Evolutionary conservation across 1,139 yeast species (phyloP).

Genomic region (Yamadazyma buinensis): DNA sequence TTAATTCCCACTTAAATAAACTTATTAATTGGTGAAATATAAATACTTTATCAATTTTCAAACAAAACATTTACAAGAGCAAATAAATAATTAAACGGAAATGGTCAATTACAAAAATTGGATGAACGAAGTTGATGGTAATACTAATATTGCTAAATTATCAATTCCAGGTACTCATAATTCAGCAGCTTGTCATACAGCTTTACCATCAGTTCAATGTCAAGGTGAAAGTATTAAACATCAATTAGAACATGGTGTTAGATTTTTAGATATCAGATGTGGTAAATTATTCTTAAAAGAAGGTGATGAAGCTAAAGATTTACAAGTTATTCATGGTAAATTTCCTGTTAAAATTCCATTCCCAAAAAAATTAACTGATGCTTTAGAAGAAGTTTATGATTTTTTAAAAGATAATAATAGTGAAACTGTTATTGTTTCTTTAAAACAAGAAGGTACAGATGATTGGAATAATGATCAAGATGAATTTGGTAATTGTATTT

Average conservation of each 20-base stretch:
- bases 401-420: conserved; percentile 51
- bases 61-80: not conserved
- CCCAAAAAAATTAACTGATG: conserved; percentile 47
- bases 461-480: conserved; percentile 60
- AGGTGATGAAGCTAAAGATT: conserved; percentile 47
- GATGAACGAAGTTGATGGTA: conserved; percentile 54
- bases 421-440: conserved; percentile 64
- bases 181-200: conserved; percentile 70
- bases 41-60: not conserved
- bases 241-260: conserved; percentile 68
- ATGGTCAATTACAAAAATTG: conserved; percentile 49
- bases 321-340: conserved; percentile 72
- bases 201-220: conserved; percentile 77
- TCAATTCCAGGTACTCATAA: conserved; percentile 82
- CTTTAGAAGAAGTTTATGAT: conserved; percentile 54
- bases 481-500: conserved; percentile 63
- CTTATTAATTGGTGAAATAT: too few species aligned
- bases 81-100: conserved; percentile 7
- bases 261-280: conserved; percentile 68
- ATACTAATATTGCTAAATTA: conserved; percentile 48
- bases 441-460: conserved; percentile 73
- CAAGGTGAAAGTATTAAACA: conserved; percentile 59
- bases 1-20: not conserved
- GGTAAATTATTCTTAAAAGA: conserved; percentile 55
- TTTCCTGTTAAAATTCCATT: conserved; percentile 68